Evolutionary conservation across 768 basidiomycete species (phyloP).

Genomic region (Galerina marginata): DNA sequence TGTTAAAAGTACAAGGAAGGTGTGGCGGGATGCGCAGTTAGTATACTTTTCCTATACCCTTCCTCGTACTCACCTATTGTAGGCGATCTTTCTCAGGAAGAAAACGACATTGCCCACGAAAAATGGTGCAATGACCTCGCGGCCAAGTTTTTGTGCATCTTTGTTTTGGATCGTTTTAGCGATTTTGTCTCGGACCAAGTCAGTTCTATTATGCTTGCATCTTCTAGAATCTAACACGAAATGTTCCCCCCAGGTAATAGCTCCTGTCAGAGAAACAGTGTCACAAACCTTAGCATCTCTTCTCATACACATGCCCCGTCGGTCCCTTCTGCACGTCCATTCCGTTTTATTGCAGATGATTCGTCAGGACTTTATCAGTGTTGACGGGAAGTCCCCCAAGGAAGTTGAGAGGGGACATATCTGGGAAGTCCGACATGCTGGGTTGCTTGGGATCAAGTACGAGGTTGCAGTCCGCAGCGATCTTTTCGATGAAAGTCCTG

Average conservation of each 20-base stretch:
- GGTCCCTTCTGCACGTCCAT: conserved; percentile 81
- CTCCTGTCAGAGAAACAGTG: conserved; percentile 95
- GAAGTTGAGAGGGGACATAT: conserved; percentile 63
- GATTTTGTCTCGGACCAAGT: conserved; percentile 96
- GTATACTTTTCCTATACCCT: conserved; percentile 8
- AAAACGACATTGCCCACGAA: conserved; percentile 75
- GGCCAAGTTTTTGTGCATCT: conserved; percentile 84
- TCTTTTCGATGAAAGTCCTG: conserved; percentile 58
- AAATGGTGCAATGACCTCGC: conserved; percentile 91
- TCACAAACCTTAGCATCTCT: conserved; percentile 93
- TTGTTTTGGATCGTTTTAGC: conserved; percentile 96
- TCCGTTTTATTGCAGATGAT: conserved; percentile 91
- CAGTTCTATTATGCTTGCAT: conserved; percentile 2
- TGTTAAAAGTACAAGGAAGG: conserved; percentile 83
- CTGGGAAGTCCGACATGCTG: conserved; percentile 99
- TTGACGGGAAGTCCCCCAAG: conserved; percentile 32
- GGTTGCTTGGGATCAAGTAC: conserved; percentile 95
- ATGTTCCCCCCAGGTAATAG: conserved; percentile 64
- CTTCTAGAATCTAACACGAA: neutral
- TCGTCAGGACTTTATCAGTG: conserved; percentile 73
- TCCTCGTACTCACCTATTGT: conserved; percentile 2
- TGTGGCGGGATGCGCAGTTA: conserved; percentile 83
- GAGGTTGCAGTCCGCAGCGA: conserved; percentile 94
- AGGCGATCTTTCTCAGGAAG: conserved; percentile 58
- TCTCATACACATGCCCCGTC: conserved; percentile 85